Evolutionary conservation across 2,329 filamentous ascomycete species (phyloP).

Genomic region (Trichoderma brevicompactum): DNA sequence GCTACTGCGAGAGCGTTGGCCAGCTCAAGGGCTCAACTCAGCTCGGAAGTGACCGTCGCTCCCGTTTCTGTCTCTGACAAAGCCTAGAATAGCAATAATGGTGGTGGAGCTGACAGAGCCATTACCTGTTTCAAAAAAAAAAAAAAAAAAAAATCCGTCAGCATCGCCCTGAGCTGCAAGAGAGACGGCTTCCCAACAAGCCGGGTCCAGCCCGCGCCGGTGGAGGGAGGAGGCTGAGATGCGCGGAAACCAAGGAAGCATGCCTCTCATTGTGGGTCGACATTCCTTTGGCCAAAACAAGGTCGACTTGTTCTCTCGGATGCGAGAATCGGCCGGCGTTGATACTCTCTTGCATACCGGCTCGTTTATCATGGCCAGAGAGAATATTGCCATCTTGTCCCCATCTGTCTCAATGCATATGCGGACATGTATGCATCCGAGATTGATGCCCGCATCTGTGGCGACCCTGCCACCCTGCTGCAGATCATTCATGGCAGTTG

Average conservation of each 20-base stretch:
- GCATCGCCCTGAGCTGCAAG: not conserved
- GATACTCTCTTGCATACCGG: not conserved
- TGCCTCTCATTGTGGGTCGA: not conserved
- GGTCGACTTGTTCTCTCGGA: not conserved
- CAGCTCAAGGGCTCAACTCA: constrained; percentile 16
- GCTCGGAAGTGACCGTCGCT: constrained; percentile 23
- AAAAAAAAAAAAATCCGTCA: not conserved
- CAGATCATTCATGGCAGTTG: constrained; percentile 26
- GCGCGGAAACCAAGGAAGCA: not conserved
- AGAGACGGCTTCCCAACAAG: not conserved
- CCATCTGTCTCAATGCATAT: constrained; percentile 18
- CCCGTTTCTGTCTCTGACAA: not conserved
- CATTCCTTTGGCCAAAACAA: constrained; percentile 11
- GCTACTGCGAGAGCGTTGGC: not conserved
- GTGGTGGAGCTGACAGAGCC: not conserved
- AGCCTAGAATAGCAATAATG: constrained; percentile 9
- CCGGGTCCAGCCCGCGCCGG: not conserved
- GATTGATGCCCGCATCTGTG: constrained; percentile 24
- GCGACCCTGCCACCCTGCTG: constrained; percentile 28
- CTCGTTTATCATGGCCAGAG: not conserved
- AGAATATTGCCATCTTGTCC: not conserved
- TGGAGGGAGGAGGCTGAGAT: not conserved
- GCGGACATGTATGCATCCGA: constrained; percentile 8
- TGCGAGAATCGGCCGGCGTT: constrained; percentile 4
- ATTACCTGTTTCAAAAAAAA: constrained; percentile 1